Evolutionary conservation across 2,329 filamentous ascomycete species (phyloP), one percentile per base, ranked within the genome.

Genomic region (Ceratocystis lukuohia): DNA sequence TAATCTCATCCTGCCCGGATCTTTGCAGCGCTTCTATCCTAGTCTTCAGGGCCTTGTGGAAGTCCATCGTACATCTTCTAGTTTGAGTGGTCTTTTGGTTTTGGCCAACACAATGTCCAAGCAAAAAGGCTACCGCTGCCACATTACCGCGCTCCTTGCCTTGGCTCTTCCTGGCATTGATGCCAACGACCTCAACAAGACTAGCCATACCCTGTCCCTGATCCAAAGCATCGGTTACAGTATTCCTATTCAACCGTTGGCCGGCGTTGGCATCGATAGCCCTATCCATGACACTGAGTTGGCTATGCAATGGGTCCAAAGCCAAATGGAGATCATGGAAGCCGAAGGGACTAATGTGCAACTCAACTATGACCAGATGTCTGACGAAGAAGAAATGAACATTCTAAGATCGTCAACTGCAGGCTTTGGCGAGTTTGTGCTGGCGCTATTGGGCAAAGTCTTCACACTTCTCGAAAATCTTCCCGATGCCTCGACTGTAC

Each of bases 161-260:
- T 81, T 99, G 68, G 91, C 93, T 3, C 79, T 99, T 41, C 95
- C 95, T 0, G 95, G 94, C 25, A 96, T 99, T 67, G 95, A 99
- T 76, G 92, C 95, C 69, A 99, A 99, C 73, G 94, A 99, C 76
- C 79, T 99, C 30, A 92, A 94, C 73, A 99, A 99, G 80, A 97
- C 94, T 0, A 84, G 96, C 71, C 90, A 96, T 75, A 95, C 94
- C 0, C 80, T 99, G 67, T 90, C 92, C 70, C 96, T 96, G 74
- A 94, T 99, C 67, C 93, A 97, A 75, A 89, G 90, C 67, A 90
- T 97, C 12, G 93, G 91, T 68, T 97, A 96, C 78, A 96, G 93
- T 72, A 95, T 99, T 64, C 95, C 94, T 0, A 89, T 99, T 73
- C 85, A 89, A 67, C 88, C 95, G 68, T 78, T 99, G 63, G 72